These are phyloP conservation scores for Aphanomyces stellatus DNA, from an alignment of 352 stramenopile genomes.

Conservation along the genomic window DNA sequence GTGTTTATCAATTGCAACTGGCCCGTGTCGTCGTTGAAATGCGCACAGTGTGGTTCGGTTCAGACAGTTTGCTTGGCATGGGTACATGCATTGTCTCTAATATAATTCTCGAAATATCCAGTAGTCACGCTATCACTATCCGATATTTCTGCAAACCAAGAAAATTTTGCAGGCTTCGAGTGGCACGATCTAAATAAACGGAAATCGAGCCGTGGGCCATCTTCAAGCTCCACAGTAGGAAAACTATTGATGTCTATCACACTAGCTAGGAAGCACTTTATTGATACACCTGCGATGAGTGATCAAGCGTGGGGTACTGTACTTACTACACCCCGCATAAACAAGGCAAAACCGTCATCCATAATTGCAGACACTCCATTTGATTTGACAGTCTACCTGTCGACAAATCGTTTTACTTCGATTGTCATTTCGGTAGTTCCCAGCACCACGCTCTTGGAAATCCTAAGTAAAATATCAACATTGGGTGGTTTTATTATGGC, in stretches of 20 bases:
- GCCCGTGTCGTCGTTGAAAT: slow-evolving; percentile 81
- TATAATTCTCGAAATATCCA: neutral
- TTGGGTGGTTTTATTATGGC: neutral
- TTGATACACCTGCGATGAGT: slow-evolving; percentile 47
- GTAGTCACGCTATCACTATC: neutral
- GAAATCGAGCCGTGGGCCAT: slow-evolving; percentile 35
- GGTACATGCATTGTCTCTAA: slow-evolving; percentile 27
- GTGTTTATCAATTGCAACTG: slow-evolving; percentile 39
- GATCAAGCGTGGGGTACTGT: neutral
- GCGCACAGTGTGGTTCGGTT: slow-evolving; percentile 72
- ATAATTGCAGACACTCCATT: slow-evolving; percentile 39
- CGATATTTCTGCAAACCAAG: neutral
- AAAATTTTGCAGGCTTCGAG: slow-evolving; percentile 52
- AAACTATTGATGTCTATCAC: slow-evolving; percentile 74
- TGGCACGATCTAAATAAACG: slow-evolving; percentile 82
- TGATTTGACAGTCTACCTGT: slow-evolving; percentile 48
- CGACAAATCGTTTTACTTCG: slow-evolving; percentile 77
- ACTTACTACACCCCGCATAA: neutral
- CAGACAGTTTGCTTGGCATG: slow-evolving; percentile 78
- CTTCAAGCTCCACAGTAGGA: slow-evolving; percentile 37
- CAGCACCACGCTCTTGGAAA: slow-evolving; percentile 11
- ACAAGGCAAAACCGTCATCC: slow-evolving; percentile 24
- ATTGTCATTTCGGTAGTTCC: slow-evolving; percentile 53
- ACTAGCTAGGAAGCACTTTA: slow-evolving; percentile 65
- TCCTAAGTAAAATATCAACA: neutral